Conservation (phyloP, 1,284 basidiomycete genomes). For the Ustilago vetiveriae region DNA sequence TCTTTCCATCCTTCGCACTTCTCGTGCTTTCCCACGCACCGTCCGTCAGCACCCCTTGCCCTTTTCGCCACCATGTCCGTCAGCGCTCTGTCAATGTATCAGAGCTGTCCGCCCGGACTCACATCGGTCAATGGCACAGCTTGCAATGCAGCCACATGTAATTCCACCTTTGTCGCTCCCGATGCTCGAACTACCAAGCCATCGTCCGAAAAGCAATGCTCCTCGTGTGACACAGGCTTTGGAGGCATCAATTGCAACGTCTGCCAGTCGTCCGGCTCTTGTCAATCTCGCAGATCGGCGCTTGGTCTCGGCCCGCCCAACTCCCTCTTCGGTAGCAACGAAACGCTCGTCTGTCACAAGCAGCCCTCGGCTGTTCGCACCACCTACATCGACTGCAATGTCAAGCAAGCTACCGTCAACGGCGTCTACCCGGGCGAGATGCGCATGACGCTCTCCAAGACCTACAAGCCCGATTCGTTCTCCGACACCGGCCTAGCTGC, state of each 20-base stretch:
- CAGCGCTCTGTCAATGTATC: slow-evolving; percentile 42
- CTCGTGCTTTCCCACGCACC: too few species aligned
- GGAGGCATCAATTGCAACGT: slow-evolving; percentile 59
- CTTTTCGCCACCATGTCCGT: slow-evolving; percentile 29
- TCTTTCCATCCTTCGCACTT: too few species aligned
- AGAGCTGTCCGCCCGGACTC: slow-evolving; percentile 52
- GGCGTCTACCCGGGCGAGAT: slow-evolving; percentile 50
- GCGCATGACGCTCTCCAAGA: slow-evolving; percentile 52
- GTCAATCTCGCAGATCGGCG: slow-evolving; percentile 33
- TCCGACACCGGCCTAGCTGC: slow-evolving; percentile 40
- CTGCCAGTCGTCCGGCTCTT: slow-evolving; percentile 42
- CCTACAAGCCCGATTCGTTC: slow-evolving; percentile 36
- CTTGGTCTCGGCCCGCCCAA: slow-evolving; percentile 19
- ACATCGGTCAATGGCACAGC: slow-evolving; percentile 36
- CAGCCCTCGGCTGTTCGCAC: slow-evolving; percentile 52
- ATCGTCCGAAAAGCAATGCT: slow-evolving; percentile 22
- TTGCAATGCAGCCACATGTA: slow-evolving; percentile 53
- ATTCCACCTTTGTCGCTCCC: slow-evolving; percentile 47
- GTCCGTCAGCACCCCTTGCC: too few species aligned
- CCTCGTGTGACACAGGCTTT: slow-evolving; percentile 49
- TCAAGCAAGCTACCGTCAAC: slow-evolving; percentile 45
- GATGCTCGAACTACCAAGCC: slow-evolving; percentile 39
- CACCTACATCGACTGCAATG: slow-evolving; percentile 47
- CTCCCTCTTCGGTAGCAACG: slow-evolving; percentile 29
- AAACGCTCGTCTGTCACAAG: slow-evolving; percentile 49